A percentile compares a stretch with the other conserved stretches of the same genome.
Evolutionary conservation across 225 moss, liverwort and hornwort genomes (phyloP).

Genomic region (Pleurozium schreberi): DNA sequence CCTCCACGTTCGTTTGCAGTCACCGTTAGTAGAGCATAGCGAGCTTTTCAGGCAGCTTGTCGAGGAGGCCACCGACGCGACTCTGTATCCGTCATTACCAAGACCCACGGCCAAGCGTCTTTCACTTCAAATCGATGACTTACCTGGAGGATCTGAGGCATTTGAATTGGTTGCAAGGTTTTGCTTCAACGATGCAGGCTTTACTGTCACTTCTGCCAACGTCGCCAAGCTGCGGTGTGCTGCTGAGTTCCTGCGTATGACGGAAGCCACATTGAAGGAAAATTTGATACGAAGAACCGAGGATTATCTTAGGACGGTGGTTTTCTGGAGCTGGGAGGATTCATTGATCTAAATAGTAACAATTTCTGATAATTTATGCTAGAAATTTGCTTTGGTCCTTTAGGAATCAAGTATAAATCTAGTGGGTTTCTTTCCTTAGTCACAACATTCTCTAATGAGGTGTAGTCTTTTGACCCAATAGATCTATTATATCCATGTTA

Average conservation of each 20-base stretch:
- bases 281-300: constrained; percentile 60
- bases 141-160: constrained; percentile 73
- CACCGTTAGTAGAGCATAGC: constrained; percentile 47
- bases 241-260: constrained; percentile 78
- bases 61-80: constrained; percentile 13
- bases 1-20: constrained; percentile 14
- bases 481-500: too few relatives aligned
- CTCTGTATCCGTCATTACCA: constrained; percentile 13
- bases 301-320: constrained; percentile 57
- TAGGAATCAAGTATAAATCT: too few relatives aligned
- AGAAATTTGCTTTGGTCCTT: too few relatives aligned
- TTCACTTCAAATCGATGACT: constrained; percentile 55
- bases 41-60: constrained; percentile 57
- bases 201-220: constrained; percentile 52
- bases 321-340: constrained; percentile 83
- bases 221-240: constrained; percentile 79
- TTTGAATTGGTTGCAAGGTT: constrained; percentile 76
- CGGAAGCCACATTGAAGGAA: constrained; percentile 47
- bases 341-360: too few relatives aligned
- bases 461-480: too few relatives aligned
- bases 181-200: constrained; percentile 39
- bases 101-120: constrained; percentile 22
- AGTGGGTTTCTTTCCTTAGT: too few relatives aligned
- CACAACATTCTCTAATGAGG: too few relatives aligned
- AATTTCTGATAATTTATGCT: too few relatives aligned